These are phyloP conservation scores for Polyplosphaeria fusca DNA, from an alignment of 495 filamentous ascomycete species.

Conservation along the genomic window DNA sequence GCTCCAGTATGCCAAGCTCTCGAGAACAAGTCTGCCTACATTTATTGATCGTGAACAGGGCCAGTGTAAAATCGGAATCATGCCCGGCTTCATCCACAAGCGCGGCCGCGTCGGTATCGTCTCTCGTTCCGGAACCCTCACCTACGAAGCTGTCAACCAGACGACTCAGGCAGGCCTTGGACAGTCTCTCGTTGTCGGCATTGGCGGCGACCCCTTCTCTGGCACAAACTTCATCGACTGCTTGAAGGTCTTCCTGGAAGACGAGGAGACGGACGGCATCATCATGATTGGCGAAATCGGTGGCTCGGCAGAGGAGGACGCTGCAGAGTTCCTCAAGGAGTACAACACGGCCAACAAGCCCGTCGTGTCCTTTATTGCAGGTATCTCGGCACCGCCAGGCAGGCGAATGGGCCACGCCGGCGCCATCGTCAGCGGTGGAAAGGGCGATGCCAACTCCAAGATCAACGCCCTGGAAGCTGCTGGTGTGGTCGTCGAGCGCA, in stretches of 20 bases:
- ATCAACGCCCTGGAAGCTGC: slow-evolving; percentile 89
- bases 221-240: slow-evolving; percentile 99
- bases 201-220: slow-evolving; percentile 97
- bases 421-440: slow-evolving; percentile 95
- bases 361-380: slow-evolving; percentile 95
- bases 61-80: slow-evolving; percentile 99
- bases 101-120: slow-evolving; percentile 97
- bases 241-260: slow-evolving; percentile 91
- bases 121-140: slow-evolving; percentile 95
- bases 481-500: slow-evolving; percentile 93
- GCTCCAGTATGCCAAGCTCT: slow-evolving; percentile 58
- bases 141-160: slow-evolving; percentile 99
- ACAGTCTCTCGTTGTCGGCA: slow-evolving; percentile 96
- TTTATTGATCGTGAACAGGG: no score
- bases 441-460: slow-evolving; percentile 97
- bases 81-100: slow-evolving; percentile 99
- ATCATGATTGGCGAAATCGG: slow-evolving; percentile 99
- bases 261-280: slow-evolving; percentile 96
- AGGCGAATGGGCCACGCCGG: slow-evolving; percentile 97
- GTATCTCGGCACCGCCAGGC: slow-evolving; percentile 93
- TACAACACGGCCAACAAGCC: slow-evolving; percentile 93
- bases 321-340: slow-evolving; percentile 88
- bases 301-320: slow-evolving; percentile 95
- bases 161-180: slow-evolving; percentile 95
- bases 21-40: slow-evolving; percentile 16